Base-by-base conservation (phyloP, 305 asterid species). In the Striga hermonthica region DNA sequence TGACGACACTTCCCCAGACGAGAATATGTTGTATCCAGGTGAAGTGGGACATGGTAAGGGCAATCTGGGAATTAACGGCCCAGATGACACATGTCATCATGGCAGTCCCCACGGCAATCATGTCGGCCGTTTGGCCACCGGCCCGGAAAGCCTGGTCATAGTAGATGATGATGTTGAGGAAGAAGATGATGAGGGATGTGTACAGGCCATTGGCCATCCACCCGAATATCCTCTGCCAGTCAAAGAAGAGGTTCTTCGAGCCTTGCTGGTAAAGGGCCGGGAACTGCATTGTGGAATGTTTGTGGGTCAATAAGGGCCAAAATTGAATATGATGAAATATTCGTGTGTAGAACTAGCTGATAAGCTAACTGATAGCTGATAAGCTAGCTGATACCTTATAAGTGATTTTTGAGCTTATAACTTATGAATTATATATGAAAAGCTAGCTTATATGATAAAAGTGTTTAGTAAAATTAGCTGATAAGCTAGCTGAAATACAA, bases 261-360 rank as follows among this genome's bases (percentile, higher is more conserved):
- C 98, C 98, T 78, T 91, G 98, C 66, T 86, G 96, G 67, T 91
- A 91, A 44, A 91, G 73, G 37, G 97, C 93, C 14, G 96, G 97
- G 72, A 88, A 90, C 97, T 84, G 82, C 77, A 76, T 14, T 63
- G 12, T 34, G 57, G 56, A 44, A 35, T 68, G 69, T 61, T 80
- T 69, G 66, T 11, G 37, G 31, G 62, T 79, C 52, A 78, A 44
- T 40, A 71, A n/a, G 37, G 68, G 64, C 31, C 31, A 22, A 22
- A 22, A 22, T 22, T 22, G 34, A 37, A 59, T 5, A 15, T 60
- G 22, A 16, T 13, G 54, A 60, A 62, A n/a, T 45, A n/a, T 45
- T 11, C 47, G 31, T 2, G 31, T 22, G 31, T 22, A 22, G 2
- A 22, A 22, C 31, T 22, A 22, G 31, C 31, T 22, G 31, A 22